A percentile compares a stretch with the other conserved stretches of the same genome.
phyloP scores from a whole-genome alignment of 129 eudicot genomes.

The Flaveria trinervia region DNA sequence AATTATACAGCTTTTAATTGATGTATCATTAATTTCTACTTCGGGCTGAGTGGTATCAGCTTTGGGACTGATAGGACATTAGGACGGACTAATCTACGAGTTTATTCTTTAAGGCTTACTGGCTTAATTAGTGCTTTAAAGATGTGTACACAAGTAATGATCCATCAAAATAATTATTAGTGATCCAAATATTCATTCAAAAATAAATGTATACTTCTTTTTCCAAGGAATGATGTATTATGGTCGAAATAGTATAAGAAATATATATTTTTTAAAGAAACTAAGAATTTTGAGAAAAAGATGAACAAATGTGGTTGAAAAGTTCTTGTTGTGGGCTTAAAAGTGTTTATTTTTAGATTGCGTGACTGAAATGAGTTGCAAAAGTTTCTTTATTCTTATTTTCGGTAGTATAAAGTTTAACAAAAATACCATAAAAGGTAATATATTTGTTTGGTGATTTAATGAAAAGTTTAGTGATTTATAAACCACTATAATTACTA shows the following conservation, averaged over 20 bases:
- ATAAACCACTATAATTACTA: not conserved
- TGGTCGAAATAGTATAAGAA: not conserved
- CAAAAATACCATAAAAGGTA: not conserved
- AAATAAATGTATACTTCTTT: no score
- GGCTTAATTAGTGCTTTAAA: no score
- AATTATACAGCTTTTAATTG: no score
- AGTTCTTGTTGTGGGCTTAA: conserved; percentile 19
- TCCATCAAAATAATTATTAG: no score
- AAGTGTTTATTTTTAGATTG: not conserved
- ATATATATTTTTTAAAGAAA: not conserved
- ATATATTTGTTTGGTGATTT: not conserved
- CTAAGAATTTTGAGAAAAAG: not conserved
- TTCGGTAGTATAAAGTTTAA: not conserved
- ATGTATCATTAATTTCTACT: no score
- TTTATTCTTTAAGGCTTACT: no score
- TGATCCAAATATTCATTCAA: no score
- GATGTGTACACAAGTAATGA: no score
- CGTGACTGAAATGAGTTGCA: not conserved
- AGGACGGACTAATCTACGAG: no score
- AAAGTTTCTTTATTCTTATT: conserved; percentile 22
- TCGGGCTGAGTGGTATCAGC: no score
- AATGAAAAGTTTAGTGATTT: conserved; percentile 1
- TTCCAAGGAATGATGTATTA: not conserved
- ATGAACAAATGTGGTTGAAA: conserved; percentile 12
- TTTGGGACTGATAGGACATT: no score